Evolutionary conservation across 2,329 filamentous ascomycete species (phyloP), one percentile per base, ranked within the genome.

Genomic region (Didymella lethalis): DNA sequence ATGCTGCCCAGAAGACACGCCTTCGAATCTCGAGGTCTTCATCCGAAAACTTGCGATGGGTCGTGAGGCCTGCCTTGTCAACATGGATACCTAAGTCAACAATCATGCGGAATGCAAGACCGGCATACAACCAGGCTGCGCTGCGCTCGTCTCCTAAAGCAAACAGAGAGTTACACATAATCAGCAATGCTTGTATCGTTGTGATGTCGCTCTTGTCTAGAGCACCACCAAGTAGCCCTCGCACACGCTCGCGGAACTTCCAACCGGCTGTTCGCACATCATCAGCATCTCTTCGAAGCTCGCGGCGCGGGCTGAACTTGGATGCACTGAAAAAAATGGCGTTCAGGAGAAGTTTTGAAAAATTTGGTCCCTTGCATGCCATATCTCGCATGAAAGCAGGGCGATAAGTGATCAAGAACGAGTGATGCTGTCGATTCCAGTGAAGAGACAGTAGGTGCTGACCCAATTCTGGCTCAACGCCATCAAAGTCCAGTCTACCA

Each of bases 61-160:
- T 67, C 40, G 71, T 55, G 53, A 78, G 67, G 36, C 65, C 69
- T 45, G 72, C 68, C 49, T 70, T 72, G 69, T 80, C 78, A 18
- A 83, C 77, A 62, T 85, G 83, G 62, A 86, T 81, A 0, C 83
- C 81, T 5, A 87, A 68, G 64, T 87, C 85, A 49, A 82, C 80
- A 26, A 86, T 74, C 73, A 87, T 82, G 10, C 83, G 79, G 57
- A 86, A 84, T 0, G 85, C 84, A 61, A 84, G 79, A 1, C 85
- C 85, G 50, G 83, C 80, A 59, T 87, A 87, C 4, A 86, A 64
- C 85, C 85, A 88, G 2, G 84, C 82, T 6, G 79, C 78, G 57
- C 82, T 84, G 29, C 80, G 74, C 62, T 85, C 80, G 48, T 82
- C 81, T n/a, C 81, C 78, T 2, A 81, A 70, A 0, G 83, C 78